These are phyloP conservation scores for Gossypium anomalum DNA, from an alignment of 345 rosid genomes.

Conservation along the genomic window DNA sequence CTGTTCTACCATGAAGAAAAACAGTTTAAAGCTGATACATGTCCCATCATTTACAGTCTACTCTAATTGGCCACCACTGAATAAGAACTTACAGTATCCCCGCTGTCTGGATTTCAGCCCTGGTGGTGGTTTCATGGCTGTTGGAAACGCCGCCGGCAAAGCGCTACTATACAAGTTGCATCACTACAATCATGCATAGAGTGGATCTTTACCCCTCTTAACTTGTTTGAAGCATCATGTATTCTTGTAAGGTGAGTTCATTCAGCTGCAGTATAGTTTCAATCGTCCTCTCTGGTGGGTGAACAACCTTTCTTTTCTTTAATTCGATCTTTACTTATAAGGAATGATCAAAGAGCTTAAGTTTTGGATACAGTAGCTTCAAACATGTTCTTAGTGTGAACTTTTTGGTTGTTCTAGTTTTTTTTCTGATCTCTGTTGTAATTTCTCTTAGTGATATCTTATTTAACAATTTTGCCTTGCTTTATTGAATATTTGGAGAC, in stretches of 20 bases:
- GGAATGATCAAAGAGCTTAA: background rate
- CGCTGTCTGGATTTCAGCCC: slow-evolving; percentile 92
- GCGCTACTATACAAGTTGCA: slow-evolving; percentile 81
- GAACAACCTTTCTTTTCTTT: background rate
- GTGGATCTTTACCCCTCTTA: background rate
- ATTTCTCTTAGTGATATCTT: background rate
- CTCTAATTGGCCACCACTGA: slow-evolving; percentile 80
- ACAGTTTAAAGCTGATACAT: slow-evolving; percentile 68
- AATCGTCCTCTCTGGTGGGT: background rate
- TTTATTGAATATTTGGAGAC: background rate
- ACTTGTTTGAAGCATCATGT: background rate
- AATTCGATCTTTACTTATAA: background rate
- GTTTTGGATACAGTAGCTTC: background rate
- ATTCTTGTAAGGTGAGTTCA: background rate
- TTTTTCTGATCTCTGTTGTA: background rate
- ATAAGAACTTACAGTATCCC: slow-evolving; percentile 51
- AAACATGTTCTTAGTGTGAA: background rate
- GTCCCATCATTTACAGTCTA: slow-evolving; percentile 63
- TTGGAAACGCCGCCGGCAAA: slow-evolving; percentile 83
- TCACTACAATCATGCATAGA: slow-evolving; percentile 71
- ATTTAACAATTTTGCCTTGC: background rate
- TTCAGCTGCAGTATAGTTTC: background rate
- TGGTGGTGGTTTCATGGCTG: slow-evolving; percentile 88
- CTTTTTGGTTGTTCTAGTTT: too few relatives aligned
- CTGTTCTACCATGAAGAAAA: slow-evolving; percentile 71